Base-by-base conservation (phyloP, 352 stramenopile genomes). In the Pythium oligandrum region DNA sequence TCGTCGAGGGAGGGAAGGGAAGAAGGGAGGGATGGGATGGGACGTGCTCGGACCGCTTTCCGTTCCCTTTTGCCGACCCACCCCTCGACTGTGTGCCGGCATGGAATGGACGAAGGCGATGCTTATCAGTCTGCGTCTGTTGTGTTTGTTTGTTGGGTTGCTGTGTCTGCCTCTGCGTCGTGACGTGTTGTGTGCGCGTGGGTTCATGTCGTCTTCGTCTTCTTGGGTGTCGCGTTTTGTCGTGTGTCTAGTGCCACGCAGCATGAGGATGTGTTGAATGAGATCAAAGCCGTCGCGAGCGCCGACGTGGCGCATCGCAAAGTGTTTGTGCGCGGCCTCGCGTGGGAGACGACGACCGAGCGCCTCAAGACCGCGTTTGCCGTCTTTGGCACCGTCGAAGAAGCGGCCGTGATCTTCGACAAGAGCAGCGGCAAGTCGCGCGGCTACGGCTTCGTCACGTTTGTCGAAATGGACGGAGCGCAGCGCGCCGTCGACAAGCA, bases 391-490 rank as follows among this genome's bases (percentile, higher is more conserved):
- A 52, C 78, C 8, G 63, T 92, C 8, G 69, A 88, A 53, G 64
- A 88, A 58, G 78, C 48, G 37, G 64, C 59, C 8, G 70, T 90
- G 51, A 86, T 86, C 59, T 74, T 67, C 39, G 76, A 91, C 59
- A 85, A 86, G 57, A 47, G 46, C 43, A 78, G 64, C 6, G 68
- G 69, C 55, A 91, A 86, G 51, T 87, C 78, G 35, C 68, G 67
- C 44, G 72, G 81, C 48, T 86, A 70, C 40, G 78, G 78, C 31
- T 87, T 85, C 50, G 66, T 91, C 49, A 89, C 71, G 7, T 91
- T 88, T 55, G 52, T 63, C 12, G 73, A 89, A 36, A 83, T 86
- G 66, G 77, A 87, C 37, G 63, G 64, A 10, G 74, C 81, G 6
- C 55, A 83, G 43, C 67, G 59, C 6, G 76, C 68, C 7, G 37